These are phyloP conservation scores for Discostella stelligeroides DNA, from an alignment of 108 stramenopile species.

Conservation along the genomic window DNA sequence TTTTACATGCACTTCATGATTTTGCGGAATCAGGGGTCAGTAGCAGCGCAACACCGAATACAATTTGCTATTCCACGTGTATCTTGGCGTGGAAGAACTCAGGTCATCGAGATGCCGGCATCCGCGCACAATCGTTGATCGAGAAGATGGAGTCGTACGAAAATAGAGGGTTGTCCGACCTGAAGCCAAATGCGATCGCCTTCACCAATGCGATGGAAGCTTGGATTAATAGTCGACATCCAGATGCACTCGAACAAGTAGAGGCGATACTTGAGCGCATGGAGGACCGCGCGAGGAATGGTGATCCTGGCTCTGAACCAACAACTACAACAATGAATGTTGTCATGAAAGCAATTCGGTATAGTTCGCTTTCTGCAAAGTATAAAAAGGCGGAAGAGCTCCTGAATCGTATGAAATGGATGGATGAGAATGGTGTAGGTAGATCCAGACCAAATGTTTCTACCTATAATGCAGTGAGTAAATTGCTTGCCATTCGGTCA, in stretches of 20 bases:
- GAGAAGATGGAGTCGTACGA: slow-evolving; percentile 56
- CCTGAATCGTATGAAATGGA: slow-evolving; percentile 53
- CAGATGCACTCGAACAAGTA: slow-evolving; percentile 38
- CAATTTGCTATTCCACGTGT: slow-evolving; percentile 65
- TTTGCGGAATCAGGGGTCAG: slow-evolving; percentile 33
- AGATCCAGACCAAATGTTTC: slow-evolving; percentile 33
- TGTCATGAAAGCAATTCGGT: slow-evolving; percentile 40
- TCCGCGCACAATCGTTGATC: slow-evolving; percentile 49
- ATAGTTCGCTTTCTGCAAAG: slow-evolving; percentile 26
- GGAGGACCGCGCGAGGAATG: slow-evolving; percentile 37
- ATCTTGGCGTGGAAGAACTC: slow-evolving; percentile 71
- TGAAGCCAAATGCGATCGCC: slow-evolving; percentile 59
- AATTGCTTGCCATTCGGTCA: neutral
- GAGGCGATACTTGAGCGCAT: slow-evolving; percentile 41
- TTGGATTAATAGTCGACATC: slow-evolving; percentile 54
- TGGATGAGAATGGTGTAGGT: slow-evolving; percentile 24
- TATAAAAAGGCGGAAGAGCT: slow-evolving; percentile 55
- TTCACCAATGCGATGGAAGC: slow-evolving; percentile 66
- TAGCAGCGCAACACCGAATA: slow-evolving; percentile 55
- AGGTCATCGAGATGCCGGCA: slow-evolving; percentile 50
- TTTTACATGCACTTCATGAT: slow-evolving; percentile 60
- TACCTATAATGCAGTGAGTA: slow-evolving; percentile 52
- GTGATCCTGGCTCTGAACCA: slow-evolving; percentile 40
- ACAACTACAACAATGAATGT: slow-evolving; percentile 44
- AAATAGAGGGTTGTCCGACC: slow-evolving; percentile 28